These are phyloP conservation scores for Xylaria longipes DNA, from an alignment of 495 filamentous ascomycete genomes.

Conservation along the genomic window DNA sequence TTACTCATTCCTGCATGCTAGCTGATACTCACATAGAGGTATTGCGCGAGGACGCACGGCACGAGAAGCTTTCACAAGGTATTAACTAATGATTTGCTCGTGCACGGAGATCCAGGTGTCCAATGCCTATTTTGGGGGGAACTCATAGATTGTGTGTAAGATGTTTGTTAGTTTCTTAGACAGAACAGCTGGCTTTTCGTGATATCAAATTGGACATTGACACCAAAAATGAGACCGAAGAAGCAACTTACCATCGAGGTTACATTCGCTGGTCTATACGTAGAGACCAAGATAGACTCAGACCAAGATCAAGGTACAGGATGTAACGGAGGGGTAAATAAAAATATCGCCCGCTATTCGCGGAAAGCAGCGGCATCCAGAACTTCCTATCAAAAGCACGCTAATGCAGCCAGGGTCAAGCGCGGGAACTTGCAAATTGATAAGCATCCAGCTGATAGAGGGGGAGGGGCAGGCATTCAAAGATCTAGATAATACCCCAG, in stretches of 20 bases:
- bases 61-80: neutral
- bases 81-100: neutral
- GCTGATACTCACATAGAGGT: neutral
- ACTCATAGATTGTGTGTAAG: neutral
- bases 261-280: neutral
- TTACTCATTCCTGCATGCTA: conserved; percentile 2
- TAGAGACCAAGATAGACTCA: no score
- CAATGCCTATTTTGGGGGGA: neutral
- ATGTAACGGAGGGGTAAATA: neutral
- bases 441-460: conserved; percentile 11
- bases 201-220: neutral
- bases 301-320: conserved; percentile 1
- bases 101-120: neutral
- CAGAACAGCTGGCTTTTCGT: neutral
- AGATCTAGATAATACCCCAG: neutral
- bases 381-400: neutral
- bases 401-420: conserved; percentile 13
- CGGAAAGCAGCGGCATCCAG: conserved; percentile 21
- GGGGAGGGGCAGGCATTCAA: neutral
- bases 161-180: neutral
- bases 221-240: neutral
- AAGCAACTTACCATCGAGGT: neutral
- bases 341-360: neutral
- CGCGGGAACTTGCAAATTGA: conserved; percentile 13
- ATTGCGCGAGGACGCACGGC: neutral